Conservation (phyloP, 441 rosid species). For the Erodium trifolium region DNA sequence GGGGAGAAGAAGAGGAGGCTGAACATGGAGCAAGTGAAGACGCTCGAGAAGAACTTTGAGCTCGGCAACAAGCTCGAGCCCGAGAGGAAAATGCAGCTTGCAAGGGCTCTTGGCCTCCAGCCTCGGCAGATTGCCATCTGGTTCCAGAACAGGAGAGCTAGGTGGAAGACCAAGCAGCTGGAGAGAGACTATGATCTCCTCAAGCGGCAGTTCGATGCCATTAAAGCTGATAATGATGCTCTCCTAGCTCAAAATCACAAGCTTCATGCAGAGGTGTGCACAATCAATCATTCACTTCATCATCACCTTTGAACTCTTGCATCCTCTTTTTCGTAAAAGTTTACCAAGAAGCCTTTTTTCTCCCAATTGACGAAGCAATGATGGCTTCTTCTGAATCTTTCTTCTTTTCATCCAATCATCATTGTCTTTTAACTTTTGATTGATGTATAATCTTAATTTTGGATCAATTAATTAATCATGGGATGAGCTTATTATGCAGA, state of each 20-base stretch:
- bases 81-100: conserved; percentile 84
- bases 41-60: conserved; percentile 34
- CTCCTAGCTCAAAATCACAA: conserved; percentile 77
- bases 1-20: conserved; percentile 98
- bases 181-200: conserved; percentile 65
- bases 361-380: conserved; percentile 8
- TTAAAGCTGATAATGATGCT: conserved; percentile 77
- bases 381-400: conserved; percentile 18
- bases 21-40: conserved; percentile 81
- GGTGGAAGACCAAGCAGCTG: conserved; percentile 35
- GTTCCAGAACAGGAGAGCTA: conserved; percentile 94
- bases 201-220: conserved; percentile 65
- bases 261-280: conserved; percentile 77
- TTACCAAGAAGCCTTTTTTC: conserved; percentile 11
- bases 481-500: conserved; percentile 30
- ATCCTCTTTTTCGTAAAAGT: conserved; percentile 8
- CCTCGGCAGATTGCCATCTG: conserved; percentile 91
- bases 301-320: conserved; percentile 7
- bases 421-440: not conserved
- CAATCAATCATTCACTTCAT: too few relatives aligned
- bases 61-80: conserved; percentile 85
- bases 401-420: conserved; percentile 14
- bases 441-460: too few relatives aligned
- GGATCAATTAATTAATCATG: too few relatives aligned
- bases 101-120: conserved; percentile 75